Percentiles rank a stretch among this genome's conserved stretches.
Conservation (phyloP, 768 basidiomycete species). For the Lactarius deliciosus region DNA sequence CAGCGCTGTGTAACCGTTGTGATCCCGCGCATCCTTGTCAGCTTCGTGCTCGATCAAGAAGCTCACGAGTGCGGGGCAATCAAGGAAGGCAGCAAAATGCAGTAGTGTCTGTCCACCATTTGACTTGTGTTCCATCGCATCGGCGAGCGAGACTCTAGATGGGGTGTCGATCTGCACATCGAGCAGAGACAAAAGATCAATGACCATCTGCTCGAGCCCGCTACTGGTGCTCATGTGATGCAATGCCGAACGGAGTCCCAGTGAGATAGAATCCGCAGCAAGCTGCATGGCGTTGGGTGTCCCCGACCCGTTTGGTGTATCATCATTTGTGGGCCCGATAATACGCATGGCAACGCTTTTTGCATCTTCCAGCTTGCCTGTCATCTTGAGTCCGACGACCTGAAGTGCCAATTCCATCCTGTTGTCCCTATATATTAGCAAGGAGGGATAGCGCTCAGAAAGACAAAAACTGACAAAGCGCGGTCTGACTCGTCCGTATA, state of each 20-base stretch:
- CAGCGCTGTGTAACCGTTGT: slow-evolving; percentile 87
- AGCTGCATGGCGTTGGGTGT: slow-evolving; percentile 44
- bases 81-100: slow-evolving; percentile 81
- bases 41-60: slow-evolving; percentile 73
- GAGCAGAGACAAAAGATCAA: slow-evolving; percentile 78
- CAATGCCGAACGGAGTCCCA: slow-evolving; percentile 58
- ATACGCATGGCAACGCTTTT: slow-evolving; percentile 93
- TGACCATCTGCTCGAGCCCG: slow-evolving; percentile 69
- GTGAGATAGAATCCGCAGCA: slow-evolving; percentile 44
- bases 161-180: slow-evolving; percentile 57
- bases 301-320: slow-evolving; percentile 36
- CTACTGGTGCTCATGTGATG: slow-evolving; percentile 55
- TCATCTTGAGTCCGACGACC: slow-evolving; percentile 96
- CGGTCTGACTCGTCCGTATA: slow-evolving; percentile 91
- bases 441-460: slow-evolving; percentile 18
- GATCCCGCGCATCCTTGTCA: slow-evolving; percentile 82
- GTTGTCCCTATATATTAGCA: slow-evolving; percentile 22
- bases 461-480: slow-evolving; percentile 61
- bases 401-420: slow-evolving; percentile 96
- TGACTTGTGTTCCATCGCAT: slow-evolving; percentile 71
- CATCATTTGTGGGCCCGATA: slow-evolving; percentile 70
- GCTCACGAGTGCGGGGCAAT: slow-evolving; percentile 63
- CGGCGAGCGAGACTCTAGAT: slow-evolving; percentile 42
- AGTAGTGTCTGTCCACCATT: slow-evolving; percentile 81
- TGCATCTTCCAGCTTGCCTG: slow-evolving; percentile 90